Evolutionary conservation across 768 basidiomycete species (phyloP).

Genomic region (Pleurotus ostreatus): DNA sequence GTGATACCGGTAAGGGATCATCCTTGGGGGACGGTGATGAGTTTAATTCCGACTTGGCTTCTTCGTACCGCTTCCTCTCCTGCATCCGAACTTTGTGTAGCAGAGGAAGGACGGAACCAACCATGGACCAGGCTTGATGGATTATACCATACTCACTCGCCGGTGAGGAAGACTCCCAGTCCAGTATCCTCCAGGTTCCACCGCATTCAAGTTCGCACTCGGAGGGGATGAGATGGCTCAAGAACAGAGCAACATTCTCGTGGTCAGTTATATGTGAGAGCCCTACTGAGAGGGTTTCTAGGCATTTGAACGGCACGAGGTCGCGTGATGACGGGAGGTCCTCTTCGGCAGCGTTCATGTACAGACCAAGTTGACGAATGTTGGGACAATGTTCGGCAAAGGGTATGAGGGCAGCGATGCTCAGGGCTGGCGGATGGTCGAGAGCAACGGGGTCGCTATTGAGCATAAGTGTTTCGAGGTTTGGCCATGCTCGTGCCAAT

Average conservation of each 20-base stretch:
- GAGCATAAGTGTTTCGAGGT: constrained; percentile 37
- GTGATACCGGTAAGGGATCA: no score
- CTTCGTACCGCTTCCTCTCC: constrained; percentile 3
- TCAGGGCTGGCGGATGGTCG: constrained; percentile 25
- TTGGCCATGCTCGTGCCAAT: constrained; percentile 42
- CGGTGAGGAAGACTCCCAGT: not conserved
- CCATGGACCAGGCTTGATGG: constrained; percentile 1
- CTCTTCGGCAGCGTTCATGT: constrained; percentile 26
- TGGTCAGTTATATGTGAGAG: constrained; percentile 42
- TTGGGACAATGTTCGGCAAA: constrained; percentile 37
- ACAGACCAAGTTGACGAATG: constrained; percentile 36
- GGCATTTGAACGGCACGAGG: constrained; percentile 23
- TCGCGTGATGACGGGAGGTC: constrained; percentile 8
- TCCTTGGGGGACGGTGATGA: no score
- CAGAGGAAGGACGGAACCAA: not conserved
- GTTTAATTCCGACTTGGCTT: not conserved
- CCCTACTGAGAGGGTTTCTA: constrained; percentile 42
- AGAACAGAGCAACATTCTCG: constrained; percentile 44
- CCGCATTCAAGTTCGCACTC: constrained; percentile 21
- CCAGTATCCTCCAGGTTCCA: constrained; percentile 2
- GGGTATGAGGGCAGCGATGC: constrained; percentile 33
- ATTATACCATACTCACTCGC: not conserved
- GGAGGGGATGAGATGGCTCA: constrained; percentile 47
- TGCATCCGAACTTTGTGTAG: constrained; percentile 7
- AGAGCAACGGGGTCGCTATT: constrained; percentile 41